These are phyloP conservation scores for Pleurotus ostreatus DNA, from an alignment of 768 basidiomycete genomes.

Conservation along the genomic window DNA sequence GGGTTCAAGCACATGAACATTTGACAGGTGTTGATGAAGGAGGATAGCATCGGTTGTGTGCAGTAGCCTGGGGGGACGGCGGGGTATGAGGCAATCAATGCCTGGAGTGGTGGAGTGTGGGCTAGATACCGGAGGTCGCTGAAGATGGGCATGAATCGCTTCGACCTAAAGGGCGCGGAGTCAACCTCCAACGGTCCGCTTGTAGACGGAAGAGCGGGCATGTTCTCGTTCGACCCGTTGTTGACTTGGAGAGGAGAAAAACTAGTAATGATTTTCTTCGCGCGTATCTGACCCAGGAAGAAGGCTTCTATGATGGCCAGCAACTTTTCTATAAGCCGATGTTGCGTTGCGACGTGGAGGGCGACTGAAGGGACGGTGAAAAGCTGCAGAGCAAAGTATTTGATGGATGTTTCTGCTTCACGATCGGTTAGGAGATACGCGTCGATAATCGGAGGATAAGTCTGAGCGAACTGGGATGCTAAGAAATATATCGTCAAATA, in stretches of 20 bases:
- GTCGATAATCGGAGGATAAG: slow-evolving; percentile 85
- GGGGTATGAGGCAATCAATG: slow-evolving; percentile 66
- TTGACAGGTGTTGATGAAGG: slow-evolving; percentile 72
- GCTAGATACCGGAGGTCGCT: slow-evolving; percentile 85
- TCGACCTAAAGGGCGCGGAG: slow-evolving; percentile 84
- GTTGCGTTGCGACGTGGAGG: slow-evolving; percentile 68
- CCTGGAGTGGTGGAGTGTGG: slow-evolving; percentile 76
- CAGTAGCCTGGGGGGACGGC: slow-evolving; percentile 18
- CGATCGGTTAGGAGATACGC: slow-evolving; percentile 90
- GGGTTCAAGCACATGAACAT: slow-evolving; percentile 94
- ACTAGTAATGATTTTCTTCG: slow-evolving; percentile 57
- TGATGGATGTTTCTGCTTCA: slow-evolving; percentile 93
- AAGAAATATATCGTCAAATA: background rate
- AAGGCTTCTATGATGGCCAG: slow-evolving; percentile 85
- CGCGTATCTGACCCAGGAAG: slow-evolving; percentile 85
- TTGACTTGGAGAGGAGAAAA: slow-evolving; percentile 21
- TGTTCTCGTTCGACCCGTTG: slow-evolving; percentile 4
- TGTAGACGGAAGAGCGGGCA: slow-evolving; percentile 14
- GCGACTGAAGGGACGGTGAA: slow-evolving; percentile 90
- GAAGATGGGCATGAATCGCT: slow-evolving; percentile 94
- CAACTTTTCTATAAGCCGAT: slow-evolving; percentile 70
- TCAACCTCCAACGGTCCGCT: slow-evolving; percentile 63
- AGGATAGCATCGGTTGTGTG: slow-evolving; percentile 1
- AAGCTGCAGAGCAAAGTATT: slow-evolving; percentile 88
- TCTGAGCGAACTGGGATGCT: slow-evolving; percentile 82